Evolutionary conservation across 2,329 filamentous ascomycete species (phyloP).

Genomic region (Curvularia spicifera): DNA sequence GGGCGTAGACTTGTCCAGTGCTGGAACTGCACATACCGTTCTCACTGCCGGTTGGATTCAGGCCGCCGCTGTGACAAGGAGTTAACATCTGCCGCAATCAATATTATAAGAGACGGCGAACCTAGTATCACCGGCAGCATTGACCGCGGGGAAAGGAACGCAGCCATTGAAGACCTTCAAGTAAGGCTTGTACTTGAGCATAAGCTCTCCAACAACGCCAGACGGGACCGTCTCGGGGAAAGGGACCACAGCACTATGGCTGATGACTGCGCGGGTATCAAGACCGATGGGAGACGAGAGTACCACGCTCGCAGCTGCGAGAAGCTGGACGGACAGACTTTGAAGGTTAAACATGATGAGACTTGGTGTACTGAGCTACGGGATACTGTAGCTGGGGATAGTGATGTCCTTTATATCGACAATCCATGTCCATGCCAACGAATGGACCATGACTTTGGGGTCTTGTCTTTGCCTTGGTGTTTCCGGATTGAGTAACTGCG

Average conservation of each 20-base stretch:
- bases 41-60: conserved; percentile 50
- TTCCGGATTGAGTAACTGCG: conserved; percentile 10
- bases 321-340: conserved; percentile 32
- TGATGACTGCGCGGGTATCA: conserved; percentile 52
- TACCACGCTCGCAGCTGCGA: conserved; percentile 27
- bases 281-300: conserved; percentile 38
- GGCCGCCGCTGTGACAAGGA: conserved; percentile 50
- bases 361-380: not conserved
- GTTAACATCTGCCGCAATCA: not conserved
- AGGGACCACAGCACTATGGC: conserved; percentile 58
- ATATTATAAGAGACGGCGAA: conserved; percentile 39
- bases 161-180: conserved; percentile 65
- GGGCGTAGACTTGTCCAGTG: conserved; percentile 60
- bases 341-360: conserved; percentile 35
- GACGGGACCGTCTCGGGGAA: conserved; percentile 62
- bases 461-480: not conserved
- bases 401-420: conserved; percentile 5
- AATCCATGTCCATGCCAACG: not conserved
- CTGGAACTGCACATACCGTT: conserved; percentile 52
- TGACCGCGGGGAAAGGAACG: conserved; percentile 68
- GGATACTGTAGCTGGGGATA: not conserved
- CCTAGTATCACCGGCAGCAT: conserved; percentile 64
- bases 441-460: not conserved
- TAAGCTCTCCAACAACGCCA: conserved; percentile 55
- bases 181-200: conserved; percentile 63